Conservation (phyloP, 1,139 yeast species). For the Taiozyma sp. region DNA sequence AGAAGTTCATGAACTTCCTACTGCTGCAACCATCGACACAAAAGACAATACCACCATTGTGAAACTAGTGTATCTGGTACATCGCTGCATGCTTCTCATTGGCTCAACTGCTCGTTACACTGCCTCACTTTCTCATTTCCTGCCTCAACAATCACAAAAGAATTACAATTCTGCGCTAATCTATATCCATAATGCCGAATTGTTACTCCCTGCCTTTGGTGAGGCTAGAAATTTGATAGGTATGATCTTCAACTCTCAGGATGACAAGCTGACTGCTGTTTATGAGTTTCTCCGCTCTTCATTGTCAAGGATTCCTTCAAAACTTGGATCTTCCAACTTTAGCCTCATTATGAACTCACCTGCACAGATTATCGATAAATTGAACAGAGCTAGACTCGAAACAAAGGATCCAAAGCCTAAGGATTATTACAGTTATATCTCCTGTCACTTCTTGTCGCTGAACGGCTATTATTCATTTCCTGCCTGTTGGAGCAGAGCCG, state of each 20-base stretch:
- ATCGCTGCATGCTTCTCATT: constrained; percentile 48
- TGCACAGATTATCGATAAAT: constrained; percentile 8
- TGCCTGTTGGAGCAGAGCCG: constrained; percentile 25
- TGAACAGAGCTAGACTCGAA: constrained; percentile 16
- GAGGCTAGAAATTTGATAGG: constrained; percentile 66
- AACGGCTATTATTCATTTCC: constrained; percentile 20
- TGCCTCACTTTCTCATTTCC: constrained; percentile 39
- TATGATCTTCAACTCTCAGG: constrained; percentile 41
- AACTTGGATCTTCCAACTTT: constrained; percentile 15
- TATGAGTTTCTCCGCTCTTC: constrained; percentile 56
- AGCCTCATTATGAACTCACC: constrained; percentile 8
- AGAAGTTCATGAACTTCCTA: not conserved
- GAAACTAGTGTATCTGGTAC: constrained; percentile 42
- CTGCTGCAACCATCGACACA: constrained; percentile 12
- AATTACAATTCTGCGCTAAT: constrained; percentile 40
- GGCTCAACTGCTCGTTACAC: constrained; percentile 61
- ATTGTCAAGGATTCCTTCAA: constrained; percentile 44
- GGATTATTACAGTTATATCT: constrained; percentile 6
- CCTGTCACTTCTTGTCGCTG: constrained; percentile 13
- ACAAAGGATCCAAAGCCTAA: constrained; percentile 2
- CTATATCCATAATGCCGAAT: constrained; percentile 45
- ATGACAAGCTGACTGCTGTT: constrained; percentile 34
- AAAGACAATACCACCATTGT: constrained; percentile 26
- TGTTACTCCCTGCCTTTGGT: constrained; percentile 57
- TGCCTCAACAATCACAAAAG: constrained; percentile 34